Conservation (phyloP, 1,284 basidiomycete genomes). For the Anthracocystis setariae region DNA sequence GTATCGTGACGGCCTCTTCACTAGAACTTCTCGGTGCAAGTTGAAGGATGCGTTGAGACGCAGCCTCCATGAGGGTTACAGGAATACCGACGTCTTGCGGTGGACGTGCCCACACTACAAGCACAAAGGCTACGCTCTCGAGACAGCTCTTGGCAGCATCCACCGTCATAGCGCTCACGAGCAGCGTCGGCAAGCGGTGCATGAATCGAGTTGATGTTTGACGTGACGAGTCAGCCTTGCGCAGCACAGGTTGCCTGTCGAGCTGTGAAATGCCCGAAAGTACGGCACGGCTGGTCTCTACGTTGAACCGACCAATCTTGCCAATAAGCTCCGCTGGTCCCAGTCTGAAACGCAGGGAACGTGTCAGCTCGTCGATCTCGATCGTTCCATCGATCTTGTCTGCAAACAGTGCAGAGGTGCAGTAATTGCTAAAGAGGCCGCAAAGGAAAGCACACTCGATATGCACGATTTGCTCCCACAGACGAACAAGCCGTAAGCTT, state of each 20-base stretch:
- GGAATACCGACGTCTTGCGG: neutral
- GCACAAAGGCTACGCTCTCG: conserved; percentile 20
- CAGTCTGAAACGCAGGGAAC: neutral
- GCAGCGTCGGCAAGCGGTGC: conserved; percentile 14
- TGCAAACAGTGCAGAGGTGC: conserved; percentile 8
- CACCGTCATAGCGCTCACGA: conserved; percentile 23
- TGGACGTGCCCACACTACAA: conserved; percentile 11
- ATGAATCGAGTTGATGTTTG: conserved; percentile 5
- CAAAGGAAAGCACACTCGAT: conserved; percentile 18
- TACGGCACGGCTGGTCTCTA: conserved; percentile 7
- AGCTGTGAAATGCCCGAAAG: conserved; percentile 15
- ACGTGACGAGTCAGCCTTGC: neutral
- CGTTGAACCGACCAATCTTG: conserved; percentile 2
- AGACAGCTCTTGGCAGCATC: conserved; percentile 14
- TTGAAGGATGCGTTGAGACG: conserved; percentile 4
- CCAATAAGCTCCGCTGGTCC: neutral
- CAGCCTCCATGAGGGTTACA: conserved; percentile 21
- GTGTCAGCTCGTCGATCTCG: conserved; percentile 4
- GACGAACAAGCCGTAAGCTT: conserved; percentile 15
- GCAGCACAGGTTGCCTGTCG: conserved; percentile 18
- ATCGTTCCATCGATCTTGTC: conserved; percentile 11
- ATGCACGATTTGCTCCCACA: conserved; percentile 22
- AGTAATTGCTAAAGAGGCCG: conserved; percentile 6
- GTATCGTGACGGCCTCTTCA: conserved; percentile 1
- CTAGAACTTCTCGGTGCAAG: conserved; percentile 1